A percentile compares a stretch with the other conserved stretches of the same genome.
Conservation (phyloP, 2,329 filamentous ascomycete species). For the Penicillium sp. region DNA sequence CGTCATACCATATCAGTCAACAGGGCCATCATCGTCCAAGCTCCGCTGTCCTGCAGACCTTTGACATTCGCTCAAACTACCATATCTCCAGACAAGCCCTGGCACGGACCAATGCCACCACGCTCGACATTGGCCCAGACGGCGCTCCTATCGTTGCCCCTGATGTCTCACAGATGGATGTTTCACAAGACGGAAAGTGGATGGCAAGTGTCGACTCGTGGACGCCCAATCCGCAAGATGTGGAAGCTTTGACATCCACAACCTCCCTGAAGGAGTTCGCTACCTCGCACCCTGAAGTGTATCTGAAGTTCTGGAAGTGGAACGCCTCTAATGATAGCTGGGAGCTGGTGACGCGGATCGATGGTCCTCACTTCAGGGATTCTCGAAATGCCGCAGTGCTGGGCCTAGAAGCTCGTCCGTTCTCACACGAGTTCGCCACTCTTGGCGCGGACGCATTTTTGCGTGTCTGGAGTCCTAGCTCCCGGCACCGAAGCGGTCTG, state of each 20-base stretch:
- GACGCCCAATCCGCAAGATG: conserved; percentile 66
- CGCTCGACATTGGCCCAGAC: conserved; percentile 67
- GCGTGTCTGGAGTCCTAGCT: conserved; percentile 73
- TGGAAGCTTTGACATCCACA: conserved; percentile 49
- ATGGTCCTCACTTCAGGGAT: conserved; percentile 67
- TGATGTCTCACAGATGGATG: conserved; percentile 65
- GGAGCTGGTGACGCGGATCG: conserved; percentile 74
- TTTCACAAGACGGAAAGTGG: conserved; percentile 79
- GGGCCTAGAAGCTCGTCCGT: conserved; percentile 66
- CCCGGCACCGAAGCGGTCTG: conserved; percentile 62
- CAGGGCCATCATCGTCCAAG: conserved; percentile 43
- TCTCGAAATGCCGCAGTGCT: conserved; percentile 55
- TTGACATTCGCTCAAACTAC: conserved; percentile 72
- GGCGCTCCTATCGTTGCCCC: conserved; percentile 70
- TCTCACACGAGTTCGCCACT: conserved; percentile 68
- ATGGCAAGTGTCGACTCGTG: conserved; percentile 89
- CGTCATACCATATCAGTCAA: conserved; percentile 41
- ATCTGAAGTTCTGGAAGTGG: conserved; percentile 86
- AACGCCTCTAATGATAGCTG: conserved; percentile 52
- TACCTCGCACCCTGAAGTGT: conserved; percentile 54
- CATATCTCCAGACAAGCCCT: conserved; percentile 83
- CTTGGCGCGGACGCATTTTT: conserved; percentile 74
- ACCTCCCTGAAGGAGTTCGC: conserved; percentile 38
- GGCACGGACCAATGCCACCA: conserved; percentile 79
- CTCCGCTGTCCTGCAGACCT: conserved; percentile 65